Conservation (phyloP, 495 filamentous ascomycete genomes). For the Halenospora varia region DNA sequence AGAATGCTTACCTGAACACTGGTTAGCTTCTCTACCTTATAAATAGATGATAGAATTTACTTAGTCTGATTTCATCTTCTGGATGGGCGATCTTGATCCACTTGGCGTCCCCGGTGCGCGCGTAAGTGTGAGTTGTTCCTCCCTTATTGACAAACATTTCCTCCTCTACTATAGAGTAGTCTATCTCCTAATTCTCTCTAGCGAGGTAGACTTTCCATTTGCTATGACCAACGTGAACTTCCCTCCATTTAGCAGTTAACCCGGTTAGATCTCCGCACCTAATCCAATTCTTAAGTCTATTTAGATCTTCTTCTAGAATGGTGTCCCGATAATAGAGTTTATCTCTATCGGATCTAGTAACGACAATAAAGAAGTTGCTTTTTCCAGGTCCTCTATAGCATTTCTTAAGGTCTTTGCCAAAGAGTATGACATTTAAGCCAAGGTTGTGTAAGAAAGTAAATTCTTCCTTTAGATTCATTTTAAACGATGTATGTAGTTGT, state of each 20-base stretch:
- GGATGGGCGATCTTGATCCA: not conserved
- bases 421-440: conserved; percentile 3
- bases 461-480: conserved; percentile 1
- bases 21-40: not conserved
- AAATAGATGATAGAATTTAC: not conserved
- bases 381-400: not conserved
- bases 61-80: not conserved
- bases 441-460: conserved; percentile 4
- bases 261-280: not conserved
- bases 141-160: conserved; percentile 1
- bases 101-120: not conserved
- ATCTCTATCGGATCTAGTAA: conserved; percentile 1
- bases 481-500: not conserved
- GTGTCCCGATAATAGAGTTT: conserved; percentile 2
- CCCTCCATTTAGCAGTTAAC: not conserved
- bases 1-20: not conserved
- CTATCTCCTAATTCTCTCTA: not conserved
- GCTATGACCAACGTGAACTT: not conserved
- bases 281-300: conserved; percentile 1
- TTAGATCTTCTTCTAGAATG: not conserved
- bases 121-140: not conserved
- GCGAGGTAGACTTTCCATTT: not conserved
- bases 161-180: not conserved
- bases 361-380: not conserved
- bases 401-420: not conserved